Evolutionary conservation across 2,329 filamentous ascomycete species (phyloP), one percentile per base, ranked within the genome.

Genomic region (Penicillium italicum): DNA sequence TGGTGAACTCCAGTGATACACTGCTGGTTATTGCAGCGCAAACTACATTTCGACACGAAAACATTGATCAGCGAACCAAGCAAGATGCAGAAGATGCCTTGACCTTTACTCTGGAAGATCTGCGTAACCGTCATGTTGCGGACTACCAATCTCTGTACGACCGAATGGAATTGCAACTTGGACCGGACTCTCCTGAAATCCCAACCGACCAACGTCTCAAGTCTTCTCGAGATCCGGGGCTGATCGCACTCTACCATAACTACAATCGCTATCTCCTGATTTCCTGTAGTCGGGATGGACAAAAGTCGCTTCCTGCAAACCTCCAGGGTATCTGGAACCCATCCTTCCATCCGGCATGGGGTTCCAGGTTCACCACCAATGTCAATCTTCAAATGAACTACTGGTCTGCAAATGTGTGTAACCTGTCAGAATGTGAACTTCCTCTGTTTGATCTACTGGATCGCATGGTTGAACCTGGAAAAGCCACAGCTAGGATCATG

Each of bases 311-410:
- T 0, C 82, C 83, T 0, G 74, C 82, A 0, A 85, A 84, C 54
- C 72, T 86, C 0, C 81, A 83, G 64, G 82, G 83, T 0, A 76
- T 77, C 20, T 85, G 83, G 83, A 79, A 78, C 9, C 76, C 81
- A 45, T 71, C 74, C 0, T 68, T 81, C 3, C 62, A 65, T 2
- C 72, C 76, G 2, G 76, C 78, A 1, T 84, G 83, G 83, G 76
- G 77, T 11, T 78, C 73, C 4, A 82, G 85, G 59, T 85, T 83
- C 54, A 82, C 83, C 42, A 74, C 77, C 40, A 82, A 85, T 57
- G 82, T 85, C 62, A 85, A 85, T 55, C 57, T 85, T 0, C 81
- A 85, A 60, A 85, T 85, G 83, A 85, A 85, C 57, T 79, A 85
- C 59, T 85, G 83, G 82, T 72, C 71, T 1, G 76, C 78, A 2